Conservation (phyloP, 495 filamentous ascomycete species). For the Neurospora sp. region DNA sequence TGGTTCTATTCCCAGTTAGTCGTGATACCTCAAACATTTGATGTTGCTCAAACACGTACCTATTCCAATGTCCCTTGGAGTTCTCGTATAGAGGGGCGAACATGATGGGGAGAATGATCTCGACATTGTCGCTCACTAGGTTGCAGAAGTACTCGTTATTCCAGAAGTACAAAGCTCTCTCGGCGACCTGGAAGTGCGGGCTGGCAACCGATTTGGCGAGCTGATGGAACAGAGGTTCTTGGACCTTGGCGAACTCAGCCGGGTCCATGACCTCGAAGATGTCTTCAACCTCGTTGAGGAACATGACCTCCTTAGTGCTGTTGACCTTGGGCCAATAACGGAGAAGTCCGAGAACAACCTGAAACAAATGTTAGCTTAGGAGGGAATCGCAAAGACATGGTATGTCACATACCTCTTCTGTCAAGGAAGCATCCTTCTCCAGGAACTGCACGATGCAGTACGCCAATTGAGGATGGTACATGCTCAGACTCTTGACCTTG, state of each 20-base stretch:
- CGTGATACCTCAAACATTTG: too few species aligned
- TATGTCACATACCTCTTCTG: constrained; percentile 66
- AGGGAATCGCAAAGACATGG: neutral
- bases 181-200: constrained; percentile 97
- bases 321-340: constrained; percentile 99
- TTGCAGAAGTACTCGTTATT: constrained; percentile 99
- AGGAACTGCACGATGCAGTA: constrained; percentile 99
- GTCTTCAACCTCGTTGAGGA: constrained; percentile 97
- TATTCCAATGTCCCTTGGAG: constrained; percentile 98
- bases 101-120: constrained; percentile 98
- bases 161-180: constrained; percentile 98
- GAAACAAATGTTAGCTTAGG: neutral
- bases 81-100: constrained; percentile 98
- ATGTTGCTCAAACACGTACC: constrained; percentile 43
- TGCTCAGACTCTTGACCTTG: constrained; percentile 98
- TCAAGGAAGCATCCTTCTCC: constrained; percentile 94
- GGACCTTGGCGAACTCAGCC: constrained; percentile 95
- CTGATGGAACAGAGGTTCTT: constrained; percentile 94
- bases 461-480: constrained; percentile 98
- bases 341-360: constrained; percentile 91
- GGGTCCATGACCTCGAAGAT: constrained; percentile 99
- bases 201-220: constrained; percentile 96
- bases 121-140: constrained; percentile 96
- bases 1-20: constrained; percentile 53
- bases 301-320: constrained; percentile 99